Base-by-base conservation (phyloP, 2,329 filamentous ascomycete genomes). In the Claviceps lovelessii region DNA sequence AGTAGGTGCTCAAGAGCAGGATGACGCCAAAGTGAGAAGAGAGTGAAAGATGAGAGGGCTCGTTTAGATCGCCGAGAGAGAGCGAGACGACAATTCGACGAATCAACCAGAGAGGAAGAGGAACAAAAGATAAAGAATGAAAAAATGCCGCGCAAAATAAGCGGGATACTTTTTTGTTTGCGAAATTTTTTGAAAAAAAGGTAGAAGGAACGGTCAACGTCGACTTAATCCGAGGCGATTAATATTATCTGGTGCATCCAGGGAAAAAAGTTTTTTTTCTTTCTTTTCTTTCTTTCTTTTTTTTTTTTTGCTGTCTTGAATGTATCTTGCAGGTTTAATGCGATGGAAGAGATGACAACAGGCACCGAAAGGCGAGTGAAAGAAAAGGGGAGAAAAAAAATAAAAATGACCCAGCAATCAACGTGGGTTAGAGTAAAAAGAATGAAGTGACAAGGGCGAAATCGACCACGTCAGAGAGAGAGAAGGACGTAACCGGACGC, bases 151-250 rank as follows among this genome's bases (percentile, higher is more conserved):
- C 13, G 11, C 23, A 11, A 7, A 47, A 17, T 15, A 29, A 37
- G 23, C 33, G 45, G n/a, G 11, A 23, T 42, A 13, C 6, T 37
- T 37, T 45, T 52, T 49, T 23, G 46, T 33, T 47, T 54, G 35
- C 50, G 55, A 53, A 53, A 44, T 50, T 57, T 54, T 8, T 2
- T 2, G 3, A 23, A 23, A 23, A 23, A 58, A 56, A 49, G 9
- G 15, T 33, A 49, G 19, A 62, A 60, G 54, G 57, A 66, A 64
- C 61, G 63, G 53, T 65, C 64, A 64, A 66, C 60, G 62, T 66
- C 61, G 60, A 60, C 57, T 51, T 58, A 52, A 11, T 42, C 45
- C 39, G 46, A 13, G 50, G 42, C 29, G 41, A 28, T 15, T 6
- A n/a, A 23, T 53, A 13, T 5, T 49, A 23, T 49, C 11, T 49